Conservation (phyloP, 2,329 filamentous ascomycete genomes). For the Fusarium chlamydosporum region DNA sequence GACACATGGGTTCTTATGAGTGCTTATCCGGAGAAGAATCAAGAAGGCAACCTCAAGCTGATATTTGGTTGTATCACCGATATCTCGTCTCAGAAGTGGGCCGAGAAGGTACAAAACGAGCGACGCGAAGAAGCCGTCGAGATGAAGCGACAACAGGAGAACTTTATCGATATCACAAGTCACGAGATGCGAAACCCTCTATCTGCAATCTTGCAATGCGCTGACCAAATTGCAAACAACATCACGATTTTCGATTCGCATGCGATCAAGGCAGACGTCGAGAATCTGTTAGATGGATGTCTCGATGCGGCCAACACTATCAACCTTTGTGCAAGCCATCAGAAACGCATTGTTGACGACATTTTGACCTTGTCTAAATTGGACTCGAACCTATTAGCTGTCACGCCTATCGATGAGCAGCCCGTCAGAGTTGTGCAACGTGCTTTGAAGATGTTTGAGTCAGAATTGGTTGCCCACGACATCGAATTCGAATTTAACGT, state of each 20-base stretch:
- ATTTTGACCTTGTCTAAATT: constrained; percentile 77
- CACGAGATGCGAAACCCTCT: constrained; percentile 85
- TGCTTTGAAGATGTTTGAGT: constrained; percentile 83
- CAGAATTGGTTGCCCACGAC: constrained; percentile 78
- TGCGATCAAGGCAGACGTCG: constrained; percentile 60
- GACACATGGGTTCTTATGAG: constrained; percentile 85
- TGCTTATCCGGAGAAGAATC: constrained; percentile 79
- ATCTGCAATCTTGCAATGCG: constrained; percentile 80
- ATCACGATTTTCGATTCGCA: constrained; percentile 60
- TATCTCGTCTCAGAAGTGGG: constrained; percentile 88
- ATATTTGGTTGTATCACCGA: constrained; percentile 88
- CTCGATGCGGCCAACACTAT: constrained; percentile 87
- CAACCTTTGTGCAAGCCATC: constrained; percentile 82
- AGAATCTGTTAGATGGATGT: constrained; percentile 66
- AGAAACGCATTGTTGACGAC: constrained; percentile 79
- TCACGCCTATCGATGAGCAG: constrained; percentile 78
- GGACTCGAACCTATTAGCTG: constrained; percentile 77
- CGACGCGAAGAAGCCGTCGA: constrained; percentile 86
- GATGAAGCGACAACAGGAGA: constrained; percentile 79
- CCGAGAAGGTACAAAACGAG: constrained; percentile 82
- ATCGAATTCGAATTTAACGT: constrained; percentile 79
- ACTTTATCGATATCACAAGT: constrained; percentile 81
- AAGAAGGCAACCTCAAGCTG: constrained; percentile 75
- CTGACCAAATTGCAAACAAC: constrained; percentile 76
- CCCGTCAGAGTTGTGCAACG: constrained; percentile 76